Conservation (phyloP, 208 protist genomes). For the Endotrypanum monterogeii region DNA sequence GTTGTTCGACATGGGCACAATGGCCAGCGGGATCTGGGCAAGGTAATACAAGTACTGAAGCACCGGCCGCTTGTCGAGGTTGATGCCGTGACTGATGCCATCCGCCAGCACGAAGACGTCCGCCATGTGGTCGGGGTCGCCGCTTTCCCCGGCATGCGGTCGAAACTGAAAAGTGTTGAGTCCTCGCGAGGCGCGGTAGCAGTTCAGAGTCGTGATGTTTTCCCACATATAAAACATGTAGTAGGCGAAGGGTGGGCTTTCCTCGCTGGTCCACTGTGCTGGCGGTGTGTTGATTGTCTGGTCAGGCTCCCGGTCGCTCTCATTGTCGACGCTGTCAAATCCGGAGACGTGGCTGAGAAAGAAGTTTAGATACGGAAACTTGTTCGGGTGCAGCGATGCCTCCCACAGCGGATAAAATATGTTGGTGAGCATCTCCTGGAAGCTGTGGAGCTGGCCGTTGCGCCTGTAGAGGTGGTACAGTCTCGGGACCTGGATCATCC, state of each 20-base stretch:
- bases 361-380: constrained; percentile 91
- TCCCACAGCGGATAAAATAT: constrained; percentile 98
- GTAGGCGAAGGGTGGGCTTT: constrained; percentile 92
- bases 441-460: constrained; percentile 73
- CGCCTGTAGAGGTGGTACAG: constrained; percentile 83
- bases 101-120: constrained; percentile 87
- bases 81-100: constrained; percentile 97
- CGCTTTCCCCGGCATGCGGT: constrained; percentile 97
- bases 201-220: constrained; percentile 97
- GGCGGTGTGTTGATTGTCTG: constrained; percentile 41
- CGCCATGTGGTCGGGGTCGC: constrained; percentile 87
- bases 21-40: constrained; percentile 95
- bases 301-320: constrained; percentile 89
- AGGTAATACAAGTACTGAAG: constrained; percentile 99
- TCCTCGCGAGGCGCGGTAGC: constrained; percentile 74
- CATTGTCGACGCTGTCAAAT: constrained; percentile 98
- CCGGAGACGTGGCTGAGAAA: constrained; percentile 95
- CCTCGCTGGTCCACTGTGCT: constrained; percentile 41
- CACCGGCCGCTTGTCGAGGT: constrained; percentile 88
- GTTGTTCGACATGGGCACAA: constrained; percentile 99
- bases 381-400: constrained; percentile 90
- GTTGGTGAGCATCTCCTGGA: constrained; percentile 95
- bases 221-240: constrained; percentile 98
- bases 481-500: constrained; percentile 97
- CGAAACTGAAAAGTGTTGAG: constrained; percentile 95